These are phyloP conservation scores for Pyrenophora seminiperda DNA, from an alignment of 2,329 filamentous ascomycete genomes.

Conservation along the genomic window DNA sequence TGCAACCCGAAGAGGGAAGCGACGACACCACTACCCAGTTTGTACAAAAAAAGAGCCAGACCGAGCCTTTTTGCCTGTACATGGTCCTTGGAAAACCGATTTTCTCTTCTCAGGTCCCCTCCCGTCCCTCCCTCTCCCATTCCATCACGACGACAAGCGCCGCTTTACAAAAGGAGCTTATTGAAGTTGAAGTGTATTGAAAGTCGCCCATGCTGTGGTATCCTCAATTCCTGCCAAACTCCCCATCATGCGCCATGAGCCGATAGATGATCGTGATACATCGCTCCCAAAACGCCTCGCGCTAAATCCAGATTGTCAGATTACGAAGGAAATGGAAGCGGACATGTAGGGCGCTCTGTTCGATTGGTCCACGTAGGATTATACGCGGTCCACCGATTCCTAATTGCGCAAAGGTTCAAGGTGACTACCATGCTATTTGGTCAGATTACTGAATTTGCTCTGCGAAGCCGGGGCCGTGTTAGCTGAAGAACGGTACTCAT, in stretches of 20 bases:
- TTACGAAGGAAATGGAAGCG: slow-evolving; percentile 11
- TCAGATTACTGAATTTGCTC: slow-evolving; percentile 43
- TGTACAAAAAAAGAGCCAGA: too few relatives aligned
- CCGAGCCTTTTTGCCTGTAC: too few relatives aligned
- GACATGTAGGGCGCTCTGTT: slow-evolving; percentile 11
- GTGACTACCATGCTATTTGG: slow-evolving; percentile 3
- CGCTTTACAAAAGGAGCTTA: too few relatives aligned
- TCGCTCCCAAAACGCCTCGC: slow-evolving; percentile 23
- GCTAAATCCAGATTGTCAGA: slow-evolving; percentile 26
- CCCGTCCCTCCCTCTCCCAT: too few relatives aligned
- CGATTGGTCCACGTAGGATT: neutral
- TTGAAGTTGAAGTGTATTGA: too few relatives aligned
- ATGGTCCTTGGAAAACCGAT: too few relatives aligned
- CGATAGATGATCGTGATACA: slow-evolving; percentile 21
- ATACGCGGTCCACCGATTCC: too few relatives aligned
- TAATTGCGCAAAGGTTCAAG: slow-evolving; percentile 1
- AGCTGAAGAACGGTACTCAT: slow-evolving; percentile 27
- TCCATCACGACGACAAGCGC: too few relatives aligned
- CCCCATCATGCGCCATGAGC: slow-evolving; percentile 14
- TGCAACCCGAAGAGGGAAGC: too few relatives aligned
- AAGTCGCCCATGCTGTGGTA: slow-evolving; percentile 25
- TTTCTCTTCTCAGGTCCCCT: too few relatives aligned
- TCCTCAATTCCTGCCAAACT: slow-evolving; percentile 17
- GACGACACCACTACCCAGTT: too few relatives aligned
- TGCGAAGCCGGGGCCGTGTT: slow-evolving; percentile 26